phyloP scores from a whole-genome alignment of 2,329 filamentous ascomycete genomes.

The Trichophyton verrucosum region DNA sequence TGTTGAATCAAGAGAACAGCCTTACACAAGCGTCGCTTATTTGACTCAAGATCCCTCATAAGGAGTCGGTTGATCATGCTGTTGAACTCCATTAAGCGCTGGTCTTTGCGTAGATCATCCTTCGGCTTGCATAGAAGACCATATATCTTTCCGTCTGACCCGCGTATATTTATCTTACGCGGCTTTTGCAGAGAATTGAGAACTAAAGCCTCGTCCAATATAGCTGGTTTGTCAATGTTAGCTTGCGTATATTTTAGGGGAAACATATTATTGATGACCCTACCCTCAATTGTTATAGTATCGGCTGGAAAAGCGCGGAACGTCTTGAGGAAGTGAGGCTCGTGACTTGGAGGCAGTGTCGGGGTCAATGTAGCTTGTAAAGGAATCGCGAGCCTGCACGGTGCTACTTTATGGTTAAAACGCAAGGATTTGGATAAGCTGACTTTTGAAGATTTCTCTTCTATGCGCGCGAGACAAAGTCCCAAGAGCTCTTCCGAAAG shows the following conservation, averaged over 20 bases:
- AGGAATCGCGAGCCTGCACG: slow-evolving; percentile 77
- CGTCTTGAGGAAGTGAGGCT: slow-evolving; percentile 49
- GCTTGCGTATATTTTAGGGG: neutral
- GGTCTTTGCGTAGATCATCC: slow-evolving; percentile 92
- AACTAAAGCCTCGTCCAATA: slow-evolving; percentile 79
- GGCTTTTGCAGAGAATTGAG: slow-evolving; percentile 86
- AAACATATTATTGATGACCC: slow-evolving; percentile 5
- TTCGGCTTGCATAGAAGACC: slow-evolving; percentile 94
- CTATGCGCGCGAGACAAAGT: slow-evolving; percentile 67
- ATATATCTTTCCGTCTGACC: slow-evolving; percentile 79
- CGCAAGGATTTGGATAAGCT: slow-evolving; percentile 65
- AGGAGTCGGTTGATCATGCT: slow-evolving; percentile 92
- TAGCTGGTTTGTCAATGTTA: slow-evolving; percentile 31
- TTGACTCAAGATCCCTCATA: slow-evolving; percentile 82
- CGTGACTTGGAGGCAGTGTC: slow-evolving; percentile 59
- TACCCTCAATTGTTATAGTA: slow-evolving; percentile 61
- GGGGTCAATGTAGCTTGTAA: slow-evolving; percentile 75
- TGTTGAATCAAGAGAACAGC: neutral
- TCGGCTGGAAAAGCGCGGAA: slow-evolving; percentile 83
- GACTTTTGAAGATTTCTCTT: slow-evolving; percentile 53
- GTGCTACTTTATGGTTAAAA: slow-evolving; percentile 73
- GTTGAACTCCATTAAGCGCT: slow-evolving; percentile 98
- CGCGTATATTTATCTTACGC: slow-evolving; percentile 73
- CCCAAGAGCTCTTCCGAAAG: slow-evolving; percentile 69
- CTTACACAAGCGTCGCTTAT: slow-evolving; percentile 65